These are phyloP conservation scores for Trichoderma orchidacearum DNA, from an alignment of 495 filamentous ascomycete species.

Conservation along the genomic window DNA sequence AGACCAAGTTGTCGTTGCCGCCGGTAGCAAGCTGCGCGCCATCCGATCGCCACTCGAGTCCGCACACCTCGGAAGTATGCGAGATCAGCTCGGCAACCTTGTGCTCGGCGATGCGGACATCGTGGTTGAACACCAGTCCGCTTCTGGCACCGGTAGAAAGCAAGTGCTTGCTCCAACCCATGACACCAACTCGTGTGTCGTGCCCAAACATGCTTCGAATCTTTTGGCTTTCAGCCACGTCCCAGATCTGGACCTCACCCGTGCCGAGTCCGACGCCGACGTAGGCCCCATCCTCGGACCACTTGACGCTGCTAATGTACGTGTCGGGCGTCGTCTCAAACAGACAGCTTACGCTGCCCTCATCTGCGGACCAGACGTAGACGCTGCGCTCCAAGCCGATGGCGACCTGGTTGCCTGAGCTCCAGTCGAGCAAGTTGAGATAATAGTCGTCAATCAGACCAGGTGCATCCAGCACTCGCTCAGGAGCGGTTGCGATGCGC, in stretches of 20 bases:
- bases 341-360: constrained; percentile 73
- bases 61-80: constrained; percentile 95
- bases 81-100: constrained; percentile 93
- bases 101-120: constrained; percentile 95
- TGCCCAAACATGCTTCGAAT: constrained; percentile 97
- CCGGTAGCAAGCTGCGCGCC: constrained; percentile 93
- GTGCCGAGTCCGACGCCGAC: constrained; percentile 90
- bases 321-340: constrained; percentile 79
- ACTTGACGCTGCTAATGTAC: constrained; percentile 96
- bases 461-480: constrained; percentile 94
- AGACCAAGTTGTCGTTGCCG: constrained; percentile 96
- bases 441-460: constrained; percentile 98
- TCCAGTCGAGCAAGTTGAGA: constrained; percentile 96
- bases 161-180: constrained; percentile 97
- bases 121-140: constrained; percentile 97
- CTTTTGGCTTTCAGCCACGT: constrained; percentile 88
- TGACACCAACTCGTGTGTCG: constrained; percentile 89
- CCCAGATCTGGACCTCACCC: constrained; percentile 98
- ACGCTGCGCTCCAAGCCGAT: constrained; percentile 94
- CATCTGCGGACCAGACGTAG: constrained; percentile 98
- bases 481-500: constrained; percentile 83
- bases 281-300: constrained; percentile 94
- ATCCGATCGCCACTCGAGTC: constrained; percentile 92
- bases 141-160: constrained; percentile 89
- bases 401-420: constrained; percentile 90